Conservation (phyloP, 2,329 filamentous ascomycete genomes). For the Trichoderma aggressivum region DNA sequence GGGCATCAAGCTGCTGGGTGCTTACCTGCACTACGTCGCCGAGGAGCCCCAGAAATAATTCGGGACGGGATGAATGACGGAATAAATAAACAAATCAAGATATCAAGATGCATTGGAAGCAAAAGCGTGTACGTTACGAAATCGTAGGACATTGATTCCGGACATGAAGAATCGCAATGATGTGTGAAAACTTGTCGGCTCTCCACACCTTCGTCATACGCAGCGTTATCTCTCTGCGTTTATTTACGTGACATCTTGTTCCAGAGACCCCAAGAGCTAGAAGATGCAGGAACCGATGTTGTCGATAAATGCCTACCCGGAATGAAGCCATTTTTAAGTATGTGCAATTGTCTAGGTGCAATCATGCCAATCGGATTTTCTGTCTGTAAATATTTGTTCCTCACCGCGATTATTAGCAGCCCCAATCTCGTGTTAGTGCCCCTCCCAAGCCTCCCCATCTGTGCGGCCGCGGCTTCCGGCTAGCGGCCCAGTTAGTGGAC, state of each 20-base stretch:
- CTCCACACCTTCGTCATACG: neutral
- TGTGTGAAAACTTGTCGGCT: neutral
- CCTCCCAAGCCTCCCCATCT: constrained; percentile 8
- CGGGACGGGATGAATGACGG: neutral
- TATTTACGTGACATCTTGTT: neutral
- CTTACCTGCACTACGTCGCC: constrained; percentile 93
- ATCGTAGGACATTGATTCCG: neutral
- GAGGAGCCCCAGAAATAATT: constrained; percentile 65
- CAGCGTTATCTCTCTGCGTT: neutral
- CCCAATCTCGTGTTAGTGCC: too few species aligned
- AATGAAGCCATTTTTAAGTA: neutral
- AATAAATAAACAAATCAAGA: neutral
- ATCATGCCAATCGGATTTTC: neutral
- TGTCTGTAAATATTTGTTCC: neutral
- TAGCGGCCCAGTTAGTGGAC: constrained; percentile 6
- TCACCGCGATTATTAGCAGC: too few species aligned
- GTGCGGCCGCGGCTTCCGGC: constrained; percentile 1
- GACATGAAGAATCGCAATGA: neutral
- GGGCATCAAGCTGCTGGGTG: constrained; percentile 90
- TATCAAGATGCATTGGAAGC: neutral
- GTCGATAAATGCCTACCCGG: neutral
- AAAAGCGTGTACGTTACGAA: neutral
- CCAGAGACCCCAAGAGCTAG: neutral
- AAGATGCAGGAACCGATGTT: neutral
- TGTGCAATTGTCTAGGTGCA: neutral